A percentile compares a stretch with the other conserved stretches of the same genome.
These are phyloP conservation scores for Huntiella savannae DNA, from an alignment of 2,329 filamentous ascomycete species.

Conservation along the genomic window DNA sequence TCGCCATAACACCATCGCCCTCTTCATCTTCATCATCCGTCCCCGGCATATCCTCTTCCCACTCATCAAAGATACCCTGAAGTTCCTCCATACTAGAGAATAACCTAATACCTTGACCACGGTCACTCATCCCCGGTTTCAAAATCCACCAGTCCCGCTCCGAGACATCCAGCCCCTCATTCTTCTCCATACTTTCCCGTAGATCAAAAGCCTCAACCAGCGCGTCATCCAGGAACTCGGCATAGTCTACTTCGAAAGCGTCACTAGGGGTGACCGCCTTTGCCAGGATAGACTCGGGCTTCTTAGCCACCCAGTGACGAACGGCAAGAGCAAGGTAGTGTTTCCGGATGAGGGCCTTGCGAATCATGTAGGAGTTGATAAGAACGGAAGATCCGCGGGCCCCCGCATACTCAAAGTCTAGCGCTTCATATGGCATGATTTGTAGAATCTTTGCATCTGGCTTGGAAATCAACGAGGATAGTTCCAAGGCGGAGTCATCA, in stretches of 20 bases:
- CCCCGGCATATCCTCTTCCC: conserved; percentile 54
- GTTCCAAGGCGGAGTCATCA: conserved; percentile 18
- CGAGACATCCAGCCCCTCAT: conserved; percentile 22
- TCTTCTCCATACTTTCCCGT: conserved; percentile 54
- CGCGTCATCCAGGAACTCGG: conserved; percentile 89
- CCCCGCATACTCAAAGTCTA: conserved; percentile 65
- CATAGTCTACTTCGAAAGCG: conserved; percentile 87
- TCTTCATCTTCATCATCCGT: conserved; percentile 40
- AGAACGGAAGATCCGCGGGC: conserved; percentile 41
- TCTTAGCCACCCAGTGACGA: conserved; percentile 68
- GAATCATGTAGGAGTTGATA: conserved; percentile 81
- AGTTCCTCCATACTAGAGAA: conserved; percentile 75
- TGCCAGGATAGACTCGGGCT: conserved; percentile 50
- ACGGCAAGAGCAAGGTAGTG: conserved; percentile 79
- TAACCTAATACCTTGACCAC: conserved; percentile 78
- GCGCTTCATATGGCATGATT: conserved; percentile 67
- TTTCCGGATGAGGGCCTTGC: conserved; percentile 90
- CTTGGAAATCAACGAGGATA: conserved; percentile 20
- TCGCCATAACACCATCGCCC: conserved; percentile 51
- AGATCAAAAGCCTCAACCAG: conserved; percentile 80
- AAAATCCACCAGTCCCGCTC: conserved; percentile 86
- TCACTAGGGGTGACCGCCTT: conserved; percentile 59
- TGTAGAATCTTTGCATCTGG: conserved; percentile 40
- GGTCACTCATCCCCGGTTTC: conserved; percentile 94
- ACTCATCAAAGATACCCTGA: conserved; percentile 74